Conservation (phyloP, 140 eudicot species). For the Stevia rebaudiana region DNA sequence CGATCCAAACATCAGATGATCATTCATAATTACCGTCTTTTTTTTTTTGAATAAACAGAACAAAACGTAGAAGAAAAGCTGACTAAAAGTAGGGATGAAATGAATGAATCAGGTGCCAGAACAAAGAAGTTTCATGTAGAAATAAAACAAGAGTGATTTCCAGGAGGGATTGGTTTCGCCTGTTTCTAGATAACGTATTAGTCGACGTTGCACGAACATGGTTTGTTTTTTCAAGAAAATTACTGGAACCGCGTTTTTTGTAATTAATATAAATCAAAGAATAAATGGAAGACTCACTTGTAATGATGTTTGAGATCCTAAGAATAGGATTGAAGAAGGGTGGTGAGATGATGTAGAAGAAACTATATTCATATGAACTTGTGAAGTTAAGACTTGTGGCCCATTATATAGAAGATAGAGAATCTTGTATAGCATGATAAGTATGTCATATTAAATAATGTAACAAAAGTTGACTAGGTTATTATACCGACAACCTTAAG, state of each 20-base stretch:
- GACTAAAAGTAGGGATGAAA: constrained; percentile 14
- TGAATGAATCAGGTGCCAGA: constrained; percentile 41
- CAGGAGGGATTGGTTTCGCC: constrained; percentile 44
- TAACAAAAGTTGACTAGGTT: constrained; percentile 22
- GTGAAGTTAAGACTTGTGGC: constrained; percentile 27
- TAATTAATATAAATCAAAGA: background rate
- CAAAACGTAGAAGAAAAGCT: constrained; percentile 8
- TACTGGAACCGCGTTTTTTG: background rate
- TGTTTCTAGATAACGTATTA: constrained; percentile 38
- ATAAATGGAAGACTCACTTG: constrained; percentile 14
- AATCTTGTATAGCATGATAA: background rate
- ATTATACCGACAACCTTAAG: constrained; percentile 4
- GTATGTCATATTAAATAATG: constrained; percentile 14
- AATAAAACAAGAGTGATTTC: constrained; percentile 48
- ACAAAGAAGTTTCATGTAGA: constrained; percentile 41
- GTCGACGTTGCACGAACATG: constrained; percentile 36
- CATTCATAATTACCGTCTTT: constrained; percentile 10
- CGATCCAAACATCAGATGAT: constrained; percentile 33
- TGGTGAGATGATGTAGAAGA: background rate
- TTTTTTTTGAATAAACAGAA: background rate
- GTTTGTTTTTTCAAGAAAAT: constrained; percentile 18
- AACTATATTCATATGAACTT: constrained; percentile 6
- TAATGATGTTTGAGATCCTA: constrained; percentile 8
- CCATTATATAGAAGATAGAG: constrained; percentile 22
- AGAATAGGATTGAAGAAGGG: constrained; percentile 20